These are phyloP conservation scores for Paecilomyces formosus DNA, from an alignment of 2,329 filamentous ascomycete genomes.

Conservation along the genomic window DNA sequence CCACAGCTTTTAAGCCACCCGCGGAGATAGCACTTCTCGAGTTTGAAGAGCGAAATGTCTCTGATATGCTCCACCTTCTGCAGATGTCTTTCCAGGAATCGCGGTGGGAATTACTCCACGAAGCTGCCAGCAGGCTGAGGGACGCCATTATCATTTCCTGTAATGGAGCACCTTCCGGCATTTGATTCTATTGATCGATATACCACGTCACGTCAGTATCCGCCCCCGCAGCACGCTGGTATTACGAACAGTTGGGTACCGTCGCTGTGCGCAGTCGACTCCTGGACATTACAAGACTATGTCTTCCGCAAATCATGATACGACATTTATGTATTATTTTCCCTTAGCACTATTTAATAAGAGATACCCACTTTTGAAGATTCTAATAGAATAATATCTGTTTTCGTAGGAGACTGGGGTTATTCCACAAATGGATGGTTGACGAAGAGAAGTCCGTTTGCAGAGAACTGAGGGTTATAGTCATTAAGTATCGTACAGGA, in stretches of 20 bases:
- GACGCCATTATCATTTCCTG: background rate
- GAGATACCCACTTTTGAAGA: no score
- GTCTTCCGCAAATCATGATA: no score
- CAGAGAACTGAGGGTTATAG: no score
- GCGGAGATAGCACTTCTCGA: slow-evolving; percentile 22
- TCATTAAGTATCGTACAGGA: no score
- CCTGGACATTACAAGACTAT: no score
- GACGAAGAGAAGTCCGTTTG: no score
- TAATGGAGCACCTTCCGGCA: background rate
- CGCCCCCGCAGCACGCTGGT: background rate
- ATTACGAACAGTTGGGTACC: background rate
- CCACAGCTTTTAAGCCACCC: background rate
- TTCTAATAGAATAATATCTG: no score
- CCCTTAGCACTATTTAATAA: no score
- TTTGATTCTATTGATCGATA: background rate
- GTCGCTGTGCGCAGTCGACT: no score
- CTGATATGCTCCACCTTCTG: slow-evolving; percentile 72
- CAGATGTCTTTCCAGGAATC: slow-evolving; percentile 74
- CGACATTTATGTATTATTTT: no score
- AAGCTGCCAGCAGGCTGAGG: slow-evolving; percentile 66
- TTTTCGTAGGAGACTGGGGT: no score
- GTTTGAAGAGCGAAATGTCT: slow-evolving; percentile 71
- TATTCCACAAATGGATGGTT: no score
- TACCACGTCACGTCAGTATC: background rate
- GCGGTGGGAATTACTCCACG: slow-evolving; percentile 84